A percentile compares a stretch with the other conserved stretches of the same genome.
Evolutionary conservation across 495 filamentous ascomycete genomes (phyloP).

Genomic region (Bacidia rubella): DNA sequence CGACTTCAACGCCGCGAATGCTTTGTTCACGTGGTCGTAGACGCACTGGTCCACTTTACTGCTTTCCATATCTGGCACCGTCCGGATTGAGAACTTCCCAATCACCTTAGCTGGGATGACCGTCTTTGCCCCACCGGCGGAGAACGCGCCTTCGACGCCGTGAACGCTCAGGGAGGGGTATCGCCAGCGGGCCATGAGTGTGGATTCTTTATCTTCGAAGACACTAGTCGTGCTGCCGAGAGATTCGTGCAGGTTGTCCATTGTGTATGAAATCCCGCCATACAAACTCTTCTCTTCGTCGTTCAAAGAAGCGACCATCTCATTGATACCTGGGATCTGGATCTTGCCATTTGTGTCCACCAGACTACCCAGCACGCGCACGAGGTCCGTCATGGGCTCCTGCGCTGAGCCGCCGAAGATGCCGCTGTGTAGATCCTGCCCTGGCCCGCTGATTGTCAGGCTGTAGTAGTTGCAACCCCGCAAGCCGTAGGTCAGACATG

Average conservation of each 20-base stretch:
- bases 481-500: constrained; percentile 95
- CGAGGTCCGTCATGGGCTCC: constrained; percentile 95
- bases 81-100: constrained; percentile 96
- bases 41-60: constrained; percentile 74
- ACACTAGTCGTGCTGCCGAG: constrained; percentile 79
- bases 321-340: constrained; percentile 72
- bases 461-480: constrained; percentile 96
- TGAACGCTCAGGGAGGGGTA: constrained; percentile 92
- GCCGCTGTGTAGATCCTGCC: constrained; percentile 86
- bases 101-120: constrained; percentile 96
- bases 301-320: constrained; percentile 78
- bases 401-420: constrained; percentile 93
- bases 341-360: constrained; percentile 88
- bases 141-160: constrained; percentile 93
- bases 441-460: constrained; percentile 74
- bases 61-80: constrained; percentile 94
- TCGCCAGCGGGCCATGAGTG: constrained; percentile 91
- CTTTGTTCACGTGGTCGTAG: constrained; percentile 60
- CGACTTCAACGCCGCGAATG: constrained; percentile 68
- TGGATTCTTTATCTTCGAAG: constrained; percentile 67
- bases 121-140: constrained; percentile 86
- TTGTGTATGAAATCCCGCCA: constrained; percentile 75
- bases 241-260: constrained; percentile 86
- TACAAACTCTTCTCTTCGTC: constrained; percentile 80
- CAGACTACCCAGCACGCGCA: constrained; percentile 63